These are phyloP conservation scores for Coemansia furcata DNA, from an alignment of 192 early-diverging fungal genomes.

Conservation along the genomic window DNA sequence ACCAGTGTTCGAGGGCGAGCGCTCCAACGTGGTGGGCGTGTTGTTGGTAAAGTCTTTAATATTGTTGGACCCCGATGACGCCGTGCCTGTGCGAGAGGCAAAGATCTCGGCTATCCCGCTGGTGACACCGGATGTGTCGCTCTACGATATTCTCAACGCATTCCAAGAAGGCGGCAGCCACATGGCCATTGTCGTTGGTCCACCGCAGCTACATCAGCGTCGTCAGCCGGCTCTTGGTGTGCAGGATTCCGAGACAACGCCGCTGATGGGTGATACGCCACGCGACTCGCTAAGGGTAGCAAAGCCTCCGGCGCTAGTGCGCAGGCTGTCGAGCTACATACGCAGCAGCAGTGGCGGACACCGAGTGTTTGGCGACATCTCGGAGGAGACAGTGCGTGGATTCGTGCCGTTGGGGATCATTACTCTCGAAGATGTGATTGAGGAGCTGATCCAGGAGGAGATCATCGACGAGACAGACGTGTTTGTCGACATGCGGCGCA, in stretches of 20 bases:
- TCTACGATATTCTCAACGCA: slow-evolving; percentile 76
- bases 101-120: slow-evolving; percentile 49
- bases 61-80: slow-evolving; percentile 70
- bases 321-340: slow-evolving; percentile 41
- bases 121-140: slow-evolving; percentile 44
- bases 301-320: slow-evolving; percentile 22
- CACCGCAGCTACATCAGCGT: slow-evolving; percentile 1
- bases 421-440: slow-evolving; percentile 81
- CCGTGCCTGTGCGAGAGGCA: slow-evolving; percentile 61
- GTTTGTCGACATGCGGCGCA: slow-evolving; percentile 51
- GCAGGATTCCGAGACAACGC: slow-evolving; percentile 7
- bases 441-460: slow-evolving; percentile 81
- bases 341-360: slow-evolving; percentile 3
- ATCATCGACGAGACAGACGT: slow-evolving; percentile 82
- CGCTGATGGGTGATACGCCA: slow-evolving; percentile 5
- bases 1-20: slow-evolving; percentile 62
- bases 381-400: slow-evolving; percentile 27
- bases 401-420: slow-evolving; percentile 67
- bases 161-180: slow-evolving; percentile 83
- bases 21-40: slow-evolving; percentile 70
- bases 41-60: slow-evolving; percentile 73
- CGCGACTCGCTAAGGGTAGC: not conserved
- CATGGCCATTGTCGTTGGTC: slow-evolving; percentile 66
- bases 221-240: not conserved
- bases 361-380: slow-evolving; percentile 27